Percentiles rank a stretch among this genome's conserved stretches.
These are phyloP conservation scores for Pterothamnion heteromorphum DNA, from an alignment of 31 red algal genomes.

Conservation along the genomic window DNA sequence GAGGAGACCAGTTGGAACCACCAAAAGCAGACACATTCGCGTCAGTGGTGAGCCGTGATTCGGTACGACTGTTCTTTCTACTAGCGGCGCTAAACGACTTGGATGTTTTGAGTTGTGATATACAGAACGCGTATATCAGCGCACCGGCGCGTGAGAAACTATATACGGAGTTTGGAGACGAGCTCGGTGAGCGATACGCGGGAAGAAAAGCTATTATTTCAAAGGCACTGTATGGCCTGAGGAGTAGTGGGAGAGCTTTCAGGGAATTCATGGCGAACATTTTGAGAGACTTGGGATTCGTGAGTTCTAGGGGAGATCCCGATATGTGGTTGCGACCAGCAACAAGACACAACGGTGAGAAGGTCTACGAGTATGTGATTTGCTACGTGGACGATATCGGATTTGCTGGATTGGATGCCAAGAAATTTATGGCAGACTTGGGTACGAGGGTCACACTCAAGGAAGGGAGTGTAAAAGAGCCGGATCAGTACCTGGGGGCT, in stretches of 20 bases:
- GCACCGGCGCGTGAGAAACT: neutral
- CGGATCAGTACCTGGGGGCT: neutral
- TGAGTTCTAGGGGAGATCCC: neutral
- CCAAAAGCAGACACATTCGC: neutral
- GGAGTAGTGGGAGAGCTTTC: neutral
- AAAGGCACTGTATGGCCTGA: neutral
- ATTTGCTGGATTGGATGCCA: neutral
- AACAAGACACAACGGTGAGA: neutral
- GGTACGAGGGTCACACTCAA: neutral
- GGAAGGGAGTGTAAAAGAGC: neutral
- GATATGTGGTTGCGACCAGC: neutral
- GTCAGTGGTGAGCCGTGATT: neutral
- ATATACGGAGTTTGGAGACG: neutral
- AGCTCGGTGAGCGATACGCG: neutral
- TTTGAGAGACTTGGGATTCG: neutral
- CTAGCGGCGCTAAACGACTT: neutral
- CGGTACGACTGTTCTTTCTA: neutral
- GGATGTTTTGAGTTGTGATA: neutral
- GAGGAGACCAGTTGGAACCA: neutral
- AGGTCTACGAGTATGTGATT: neutral
- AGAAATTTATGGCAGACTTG: neutral
- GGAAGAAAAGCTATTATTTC: neutral
- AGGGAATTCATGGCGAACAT: neutral
- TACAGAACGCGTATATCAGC: neutral
- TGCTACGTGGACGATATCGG: neutral